Conservation (phyloP, 2,329 filamentous ascomycete genomes). For the Sclerotinia minor region DNA sequence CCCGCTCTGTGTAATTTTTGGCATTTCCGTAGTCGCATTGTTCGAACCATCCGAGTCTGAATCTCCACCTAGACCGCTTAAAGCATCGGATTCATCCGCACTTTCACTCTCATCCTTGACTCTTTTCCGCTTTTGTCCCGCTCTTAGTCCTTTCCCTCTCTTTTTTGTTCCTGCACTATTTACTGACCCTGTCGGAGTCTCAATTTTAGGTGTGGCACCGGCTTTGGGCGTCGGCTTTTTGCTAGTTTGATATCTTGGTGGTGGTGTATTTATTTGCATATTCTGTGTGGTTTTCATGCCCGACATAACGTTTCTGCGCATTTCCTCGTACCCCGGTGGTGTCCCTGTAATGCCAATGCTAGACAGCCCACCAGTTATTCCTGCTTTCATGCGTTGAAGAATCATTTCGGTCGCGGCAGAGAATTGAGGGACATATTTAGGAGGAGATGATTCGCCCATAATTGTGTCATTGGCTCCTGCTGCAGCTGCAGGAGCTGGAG, state of each 20-base stretch:
- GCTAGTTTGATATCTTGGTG: slow-evolving; percentile 25
- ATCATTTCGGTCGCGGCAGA: slow-evolving; percentile 44
- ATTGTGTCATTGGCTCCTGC: slow-evolving; percentile 19
- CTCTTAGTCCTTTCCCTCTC: slow-evolving; percentile 32
- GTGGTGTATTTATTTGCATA: slow-evolving; percentile 40
- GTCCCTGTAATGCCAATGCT: slow-evolving; percentile 38
- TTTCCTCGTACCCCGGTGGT: slow-evolving; percentile 42
- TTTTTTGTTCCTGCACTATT: slow-evolving; percentile 30
- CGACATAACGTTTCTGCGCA: slow-evolving; percentile 41
- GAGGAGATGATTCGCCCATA: slow-evolving; percentile 34
- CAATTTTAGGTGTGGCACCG: slow-evolving; percentile 28
- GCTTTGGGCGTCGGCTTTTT: slow-evolving; percentile 28
- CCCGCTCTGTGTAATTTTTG: slow-evolving; percentile 73
- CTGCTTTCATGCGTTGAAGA: slow-evolving; percentile 42
- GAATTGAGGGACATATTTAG: slow-evolving; percentile 42
- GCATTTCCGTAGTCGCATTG: slow-evolving; percentile 53
- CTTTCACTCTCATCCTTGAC: slow-evolving; percentile 37
- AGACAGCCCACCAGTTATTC: slow-evolving; percentile 32
- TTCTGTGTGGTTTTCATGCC: slow-evolving; percentile 43
- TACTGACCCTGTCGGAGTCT: slow-evolving; percentile 31
- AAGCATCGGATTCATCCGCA: slow-evolving; percentile 38
- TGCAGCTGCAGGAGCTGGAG: slow-evolving; percentile 28
- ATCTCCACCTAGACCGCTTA: slow-evolving; percentile 42
- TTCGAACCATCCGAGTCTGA: slow-evolving; percentile 43
- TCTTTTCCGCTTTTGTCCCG: slow-evolving; percentile 40